phyloP scores from a whole-genome alignment of 805 yeast species.

The Trichomonascus vanleenenianus region DNA sequence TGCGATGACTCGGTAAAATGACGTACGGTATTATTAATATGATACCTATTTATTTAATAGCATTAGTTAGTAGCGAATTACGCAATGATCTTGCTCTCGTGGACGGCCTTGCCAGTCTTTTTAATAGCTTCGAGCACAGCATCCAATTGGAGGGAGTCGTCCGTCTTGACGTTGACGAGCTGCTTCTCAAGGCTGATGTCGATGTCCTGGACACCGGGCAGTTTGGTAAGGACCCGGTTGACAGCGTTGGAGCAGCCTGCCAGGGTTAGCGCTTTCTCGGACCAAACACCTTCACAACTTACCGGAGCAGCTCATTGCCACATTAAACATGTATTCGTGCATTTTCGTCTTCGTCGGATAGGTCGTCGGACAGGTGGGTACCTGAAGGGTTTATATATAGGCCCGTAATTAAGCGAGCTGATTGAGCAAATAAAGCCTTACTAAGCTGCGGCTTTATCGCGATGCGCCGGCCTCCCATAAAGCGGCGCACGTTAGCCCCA shows the following conservation, averaged over 20 bases:
- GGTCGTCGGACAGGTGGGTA: too few relatives aligned
- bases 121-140: conserved; percentile 71
- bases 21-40: too few relatives aligned
- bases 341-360: too few relatives aligned
- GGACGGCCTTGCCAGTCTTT: conserved; percentile 85
- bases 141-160: conserved; percentile 52
- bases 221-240: conserved; percentile 58
- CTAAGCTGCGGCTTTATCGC: too few relatives aligned
- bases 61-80: conserved; percentile 23
- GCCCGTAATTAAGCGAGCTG: too few relatives aligned
- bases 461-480: too few relatives aligned
- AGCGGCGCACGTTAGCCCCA: too few relatives aligned
- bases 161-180: conserved; percentile 68
- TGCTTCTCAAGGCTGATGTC: conserved; percentile 76
- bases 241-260: conserved; percentile 81
- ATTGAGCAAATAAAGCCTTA: too few relatives aligned
- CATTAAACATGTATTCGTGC: conserved; percentile 71
- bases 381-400: too few relatives aligned
- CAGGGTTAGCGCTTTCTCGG: not conserved
- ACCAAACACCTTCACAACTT: conserved; percentile 16
- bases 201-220: conserved; percentile 66
- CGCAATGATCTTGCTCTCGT: conserved; percentile 50
- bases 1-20: too few relatives aligned
- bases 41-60: not conserved
- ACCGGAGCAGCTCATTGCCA: conserved; percentile 76